Base-by-base conservation (phyloP, 768 basidiomycete species). In the Tephrocybe sp. region DNA sequence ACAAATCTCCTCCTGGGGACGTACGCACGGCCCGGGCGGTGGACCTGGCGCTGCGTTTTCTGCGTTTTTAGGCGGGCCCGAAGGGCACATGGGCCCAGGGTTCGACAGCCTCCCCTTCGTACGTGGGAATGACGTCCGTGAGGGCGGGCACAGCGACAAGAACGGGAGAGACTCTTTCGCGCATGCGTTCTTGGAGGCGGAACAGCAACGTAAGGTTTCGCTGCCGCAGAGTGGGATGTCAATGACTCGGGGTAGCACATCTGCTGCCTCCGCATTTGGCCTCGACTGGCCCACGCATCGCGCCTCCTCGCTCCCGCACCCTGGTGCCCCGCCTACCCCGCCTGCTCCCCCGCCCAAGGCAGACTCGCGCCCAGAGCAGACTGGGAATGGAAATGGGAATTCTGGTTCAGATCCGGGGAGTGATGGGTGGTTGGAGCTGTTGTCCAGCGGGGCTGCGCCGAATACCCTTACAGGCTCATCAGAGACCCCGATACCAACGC, bases 171-270 rank as follows among this genome's bases (percentile, higher is more conserved):
- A 62, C 19, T 55, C 62, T 44, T 65, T 65, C 28, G 60, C 60
- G 6, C 40, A 42, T 30, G 60, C 61, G 22, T 65, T 68, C 42
- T 53, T 66, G 5, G 65, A 66, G 49, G 65, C 65, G n/a, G 64
- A 68, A 27, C 52, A 53, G 24, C 49, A 51, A 24, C 52, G 49
- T 18, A 53, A 53, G 28, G 42, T 47, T 11, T 9, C 53, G 6
- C 11, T 42, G 7, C 35, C 45, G 1, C 45, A 32, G 24, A 9
- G 36, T 22, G 50, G 42, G 4, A 8, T 47, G 13, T 19, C 54
- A 8, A n/a, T 54, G 1, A 31, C 49, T 5, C 49, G 46, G 8
- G 42, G 36, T 5, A 39, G 25, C 18, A 50, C 55, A 12, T 46
- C 51, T 6, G 45, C 52, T 21, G 52, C 55, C 28, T 53, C 55